A percentile compares a stretch with the other conserved stretches of the same genome.
phyloP scores from a whole-genome alignment of 2,329 filamentous ascomycete species.

The Davidsoniella neocaledoniae region DNA sequence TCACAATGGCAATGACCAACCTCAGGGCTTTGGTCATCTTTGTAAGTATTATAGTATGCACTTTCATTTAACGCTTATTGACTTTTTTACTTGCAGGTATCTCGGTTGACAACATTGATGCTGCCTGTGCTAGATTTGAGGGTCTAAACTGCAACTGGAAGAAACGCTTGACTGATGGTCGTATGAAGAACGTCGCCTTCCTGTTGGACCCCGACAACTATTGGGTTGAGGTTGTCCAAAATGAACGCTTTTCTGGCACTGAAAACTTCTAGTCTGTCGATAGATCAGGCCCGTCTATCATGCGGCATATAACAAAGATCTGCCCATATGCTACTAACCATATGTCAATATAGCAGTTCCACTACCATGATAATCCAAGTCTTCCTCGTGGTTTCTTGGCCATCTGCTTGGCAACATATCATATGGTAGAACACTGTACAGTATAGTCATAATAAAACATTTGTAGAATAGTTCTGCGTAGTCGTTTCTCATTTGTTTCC shows the following conservation, averaged over 20 bases:
- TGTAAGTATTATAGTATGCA: conserved; percentile 34
- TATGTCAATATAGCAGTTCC: not conserved
- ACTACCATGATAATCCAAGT: not conserved
- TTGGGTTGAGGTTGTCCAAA: conserved; percentile 70
- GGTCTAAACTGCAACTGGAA: conserved; percentile 73
- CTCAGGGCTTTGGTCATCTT: conserved; percentile 89
- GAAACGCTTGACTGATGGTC: conserved; percentile 82
- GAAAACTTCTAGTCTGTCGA: conserved; percentile 28
- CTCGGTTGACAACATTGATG: conserved; percentile 73
- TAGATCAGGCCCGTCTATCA: not conserved
- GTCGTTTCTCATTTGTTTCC: conserved; percentile 9
- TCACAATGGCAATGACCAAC: conserved; percentile 80
- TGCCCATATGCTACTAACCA: not conserved
- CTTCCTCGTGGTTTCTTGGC: no score
- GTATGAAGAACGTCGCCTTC: conserved; percentile 90
- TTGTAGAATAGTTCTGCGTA: conserved; percentile 12
- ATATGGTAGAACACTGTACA: conserved; percentile 6
- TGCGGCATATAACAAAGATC: no score
- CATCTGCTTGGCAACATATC: not conserved
- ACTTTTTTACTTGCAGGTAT: conserved; percentile 35
- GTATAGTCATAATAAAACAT: conserved; percentile 7
- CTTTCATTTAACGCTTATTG: conserved; percentile 12
- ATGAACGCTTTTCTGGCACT: conserved; percentile 45
- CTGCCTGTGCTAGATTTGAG: conserved; percentile 76
- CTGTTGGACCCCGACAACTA: conserved; percentile 76